Percentiles rank a stretch among this genome's conserved stretches.
These are phyloP conservation scores for Phytophthora pseudosyringae DNA, from an alignment of 352 stramenopile genomes.

Conservation along the genomic window DNA sequence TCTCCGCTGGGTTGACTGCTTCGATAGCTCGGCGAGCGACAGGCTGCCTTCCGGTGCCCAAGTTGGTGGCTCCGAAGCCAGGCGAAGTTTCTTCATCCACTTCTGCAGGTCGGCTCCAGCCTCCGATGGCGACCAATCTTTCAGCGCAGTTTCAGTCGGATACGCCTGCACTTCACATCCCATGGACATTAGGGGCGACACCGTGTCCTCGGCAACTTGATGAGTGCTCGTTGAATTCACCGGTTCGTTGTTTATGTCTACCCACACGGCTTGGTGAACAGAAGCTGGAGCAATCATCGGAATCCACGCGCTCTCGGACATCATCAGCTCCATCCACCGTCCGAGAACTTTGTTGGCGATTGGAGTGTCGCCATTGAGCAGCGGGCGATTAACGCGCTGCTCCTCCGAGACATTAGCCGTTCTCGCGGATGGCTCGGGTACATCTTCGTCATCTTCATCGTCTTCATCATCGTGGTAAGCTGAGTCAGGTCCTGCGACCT, in stretches of 20 bases:
- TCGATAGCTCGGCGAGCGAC: neutral
- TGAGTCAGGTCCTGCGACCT: neutral
- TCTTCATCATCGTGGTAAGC: too few relatives aligned
- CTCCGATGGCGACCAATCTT: neutral
- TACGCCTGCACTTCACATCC: neutral
- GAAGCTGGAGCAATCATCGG: neutral
- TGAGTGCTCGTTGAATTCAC: constrained; percentile 1
- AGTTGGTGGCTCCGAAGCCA: neutral
- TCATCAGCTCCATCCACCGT: neutral
- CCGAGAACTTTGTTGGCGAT: neutral
- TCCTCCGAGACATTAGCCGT: neutral
- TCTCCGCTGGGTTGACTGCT: neutral
- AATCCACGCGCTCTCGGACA: neutral
- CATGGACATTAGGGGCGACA: neutral
- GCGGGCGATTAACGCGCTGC: neutral
- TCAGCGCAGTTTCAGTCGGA: neutral
- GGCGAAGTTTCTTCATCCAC: constrained; percentile 9
- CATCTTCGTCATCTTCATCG: neutral
- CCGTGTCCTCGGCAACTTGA: constrained; percentile 2
- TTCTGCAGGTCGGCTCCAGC: neutral
- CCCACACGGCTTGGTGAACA: neutral
- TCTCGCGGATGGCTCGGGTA: neutral
- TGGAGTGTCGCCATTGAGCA: neutral
- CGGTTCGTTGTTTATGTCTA: neutral
- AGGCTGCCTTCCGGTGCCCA: neutral